Conservation (phyloP, 768 basidiomycete species). For the Brasilioporus rufonigricans region DNA sequence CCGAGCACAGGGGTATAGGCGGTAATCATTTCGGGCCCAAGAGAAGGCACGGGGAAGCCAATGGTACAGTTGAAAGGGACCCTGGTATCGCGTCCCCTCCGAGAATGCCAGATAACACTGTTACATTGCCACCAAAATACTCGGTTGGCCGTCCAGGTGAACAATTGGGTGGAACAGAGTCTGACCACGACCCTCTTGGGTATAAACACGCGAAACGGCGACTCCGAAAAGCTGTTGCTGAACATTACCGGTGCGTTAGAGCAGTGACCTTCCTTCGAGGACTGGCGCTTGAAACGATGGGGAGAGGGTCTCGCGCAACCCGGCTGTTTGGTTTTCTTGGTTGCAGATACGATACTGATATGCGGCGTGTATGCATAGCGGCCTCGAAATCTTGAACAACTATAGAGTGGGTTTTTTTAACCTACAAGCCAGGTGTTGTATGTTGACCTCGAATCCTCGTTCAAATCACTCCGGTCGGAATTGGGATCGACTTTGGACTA, state of each 20-base stretch:
- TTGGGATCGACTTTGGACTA: not conserved
- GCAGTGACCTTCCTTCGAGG: not conserved
- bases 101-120: not conserved
- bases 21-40: not conserved
- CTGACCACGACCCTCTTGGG: constrained; percentile 60
- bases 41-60: not conserved
- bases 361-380: constrained; percentile 39
- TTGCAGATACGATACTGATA: constrained; percentile 10
- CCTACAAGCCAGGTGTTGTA: not conserved
- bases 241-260: constrained; percentile 68
- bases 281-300: not conserved
- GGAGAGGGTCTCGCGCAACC: not conserved
- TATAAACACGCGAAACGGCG: constrained; percentile 84
- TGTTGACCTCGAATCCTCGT: not conserved
- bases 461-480: not conserved
- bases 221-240: constrained; percentile 78
- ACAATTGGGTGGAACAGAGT: not conserved
- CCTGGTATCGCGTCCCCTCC: not conserved
- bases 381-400: constrained; percentile 81
- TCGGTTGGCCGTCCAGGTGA: not conserved
- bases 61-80: not conserved
- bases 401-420: constrained; percentile 59
- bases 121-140: not conserved
- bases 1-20: not conserved
- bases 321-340: not conserved